Base-by-base conservation (phyloP, 768 basidiomycete genomes). In the Pleurotus eryngii region DNA sequence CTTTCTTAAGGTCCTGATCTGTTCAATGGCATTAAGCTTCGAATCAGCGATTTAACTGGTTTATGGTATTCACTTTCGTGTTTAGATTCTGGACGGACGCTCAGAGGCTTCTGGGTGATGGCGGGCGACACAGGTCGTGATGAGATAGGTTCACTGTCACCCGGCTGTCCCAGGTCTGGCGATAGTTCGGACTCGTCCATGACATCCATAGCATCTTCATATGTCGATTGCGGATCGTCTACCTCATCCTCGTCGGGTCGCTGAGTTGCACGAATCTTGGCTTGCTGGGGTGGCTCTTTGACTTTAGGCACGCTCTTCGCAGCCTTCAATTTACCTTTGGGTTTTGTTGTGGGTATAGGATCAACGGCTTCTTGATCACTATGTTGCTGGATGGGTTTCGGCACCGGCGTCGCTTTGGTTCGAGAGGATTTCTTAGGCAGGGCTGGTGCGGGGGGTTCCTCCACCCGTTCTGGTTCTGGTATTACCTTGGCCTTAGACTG, bases 361-460 rank as follows among this genome's bases (percentile, higher is more conserved):
- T 45, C 20, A 57, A 51, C 24, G 46, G 55, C 45, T 54, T 61
- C 22, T 57, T 53, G 43, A 42, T 55, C 48, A 46, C 55, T 37
- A 38, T 30, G n/a, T 57, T 27, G 15, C 57, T 61, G 2, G 62
- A 62, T 7, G 59, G 60, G 46, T 20, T 20, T 8, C 9, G 22
- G 17, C 14, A 15, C 5, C 22, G 53, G 56, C 48, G 49, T 63
- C 7, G 66, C 59, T 57, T 68, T 70, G 11, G 65, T 60, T 20
- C 65, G 60, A 15, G 69, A 64, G 14, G 59, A 46, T 51, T 67
- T 67, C 37, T 61, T 61, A 17, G 58, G 56, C 14, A 57, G 46
- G 1, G 49, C 4, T 5, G 57, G 42, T 22, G 60, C 57, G 9
- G 60, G 40, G 14, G 62, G 30, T n/a, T 54, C 51, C 14, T 54